Evolutionary conservation across 2,329 filamentous ascomycete genomes (phyloP), one percentile per base, ranked within the genome.

Genomic region (Teratosphaeria gauchensis): DNA sequence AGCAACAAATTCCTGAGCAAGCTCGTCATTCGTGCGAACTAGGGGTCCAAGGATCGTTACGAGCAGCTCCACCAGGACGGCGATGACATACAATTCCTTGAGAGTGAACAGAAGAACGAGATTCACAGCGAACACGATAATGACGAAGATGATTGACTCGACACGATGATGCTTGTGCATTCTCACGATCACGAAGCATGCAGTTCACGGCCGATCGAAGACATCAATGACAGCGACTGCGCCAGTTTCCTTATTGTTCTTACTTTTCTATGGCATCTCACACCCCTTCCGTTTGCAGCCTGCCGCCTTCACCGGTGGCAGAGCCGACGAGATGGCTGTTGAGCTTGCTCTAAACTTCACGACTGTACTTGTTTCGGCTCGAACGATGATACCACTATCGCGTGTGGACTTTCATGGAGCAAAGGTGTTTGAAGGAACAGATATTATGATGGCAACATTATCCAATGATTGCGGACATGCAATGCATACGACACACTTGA

Each of bases 1-100:
- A 95, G 92, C 56, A 96, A 96, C 81, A 97, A 96, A 80, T 96
- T 97, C 80, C 78, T 96, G 66, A 95, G 92, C 42, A 95, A 95
- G 77, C 84, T 97, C 70, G 92, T 96, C 73, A 96, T 96, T 74
- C 90, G 92, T 68, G 89, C 92, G 70, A 95, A 95, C 78, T 95
- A 69, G 61, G 61, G 57, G 55, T 58, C 57, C 14, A 12, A 30
- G 9, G 55, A 48, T 31, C 54, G 60, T 19, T 31, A 61, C 48
- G 58, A 58, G 32, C 52, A 48, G 42, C 42, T 21, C n/a, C 19
- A 48, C 19, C 42, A 48, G 31, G 12, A 42, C 24, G 31, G 38
- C 31, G 54, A 19, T 24, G 30, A n/a, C 21, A 31, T 12, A 12
- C 24, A 56, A 21, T 35, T 21, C 38, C 35, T 46, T 24, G 31